phyloP scores from a whole-genome alignment of 805 yeast genomes.

The Clavispora carvajalis region DNA sequence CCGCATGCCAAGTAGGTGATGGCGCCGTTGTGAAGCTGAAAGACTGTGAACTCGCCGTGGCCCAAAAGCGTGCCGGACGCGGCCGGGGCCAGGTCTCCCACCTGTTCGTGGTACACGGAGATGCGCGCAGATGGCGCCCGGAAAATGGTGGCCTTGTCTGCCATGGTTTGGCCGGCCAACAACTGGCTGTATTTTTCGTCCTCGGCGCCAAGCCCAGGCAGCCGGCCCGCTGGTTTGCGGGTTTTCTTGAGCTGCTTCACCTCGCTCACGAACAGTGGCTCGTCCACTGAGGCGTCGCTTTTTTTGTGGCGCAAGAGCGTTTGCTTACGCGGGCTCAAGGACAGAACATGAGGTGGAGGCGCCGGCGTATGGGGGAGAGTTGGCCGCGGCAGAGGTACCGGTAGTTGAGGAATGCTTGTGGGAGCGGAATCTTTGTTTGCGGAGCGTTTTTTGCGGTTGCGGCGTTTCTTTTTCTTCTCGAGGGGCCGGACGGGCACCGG shows the following conservation, averaged over 20 bases:
- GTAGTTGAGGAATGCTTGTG: too few species aligned
- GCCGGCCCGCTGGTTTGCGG: slow-evolving; percentile 8
- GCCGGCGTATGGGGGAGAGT: too few species aligned
- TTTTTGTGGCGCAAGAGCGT: slow-evolving; percentile 34
- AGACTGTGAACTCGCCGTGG: slow-evolving; percentile 56
- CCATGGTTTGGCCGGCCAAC: slow-evolving; percentile 21
- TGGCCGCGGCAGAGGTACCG: too few species aligned
- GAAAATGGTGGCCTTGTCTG: slow-evolving; percentile 34
- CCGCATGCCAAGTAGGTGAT: slow-evolving; percentile 66
- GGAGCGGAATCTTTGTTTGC: background rate
- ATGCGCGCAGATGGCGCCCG: slow-evolving; percentile 27
- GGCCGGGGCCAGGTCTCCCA: slow-evolving; percentile 11
- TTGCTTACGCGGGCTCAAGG: slow-evolving; percentile 34
- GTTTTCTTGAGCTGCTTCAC: slow-evolving; percentile 21
- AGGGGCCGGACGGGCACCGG: background rate
- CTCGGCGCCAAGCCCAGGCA: slow-evolving; percentile 2
- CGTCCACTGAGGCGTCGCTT: slow-evolving; percentile 19
- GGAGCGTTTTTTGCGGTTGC: background rate
- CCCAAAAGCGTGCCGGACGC: slow-evolving; percentile 48
- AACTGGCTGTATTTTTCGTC: slow-evolving; percentile 8
- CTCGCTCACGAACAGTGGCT: slow-evolving; percentile 20
- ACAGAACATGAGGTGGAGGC: background rate
- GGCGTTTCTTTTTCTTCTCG: background rate
- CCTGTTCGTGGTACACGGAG: slow-evolving; percentile 32
- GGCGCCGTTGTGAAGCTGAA: slow-evolving; percentile 51